Percentiles rank a stretch among this genome's conserved stretches.
phyloP scores from a whole-genome alignment of 164 flowering plant genomes.

The Pachysandra terminalis region DNA sequence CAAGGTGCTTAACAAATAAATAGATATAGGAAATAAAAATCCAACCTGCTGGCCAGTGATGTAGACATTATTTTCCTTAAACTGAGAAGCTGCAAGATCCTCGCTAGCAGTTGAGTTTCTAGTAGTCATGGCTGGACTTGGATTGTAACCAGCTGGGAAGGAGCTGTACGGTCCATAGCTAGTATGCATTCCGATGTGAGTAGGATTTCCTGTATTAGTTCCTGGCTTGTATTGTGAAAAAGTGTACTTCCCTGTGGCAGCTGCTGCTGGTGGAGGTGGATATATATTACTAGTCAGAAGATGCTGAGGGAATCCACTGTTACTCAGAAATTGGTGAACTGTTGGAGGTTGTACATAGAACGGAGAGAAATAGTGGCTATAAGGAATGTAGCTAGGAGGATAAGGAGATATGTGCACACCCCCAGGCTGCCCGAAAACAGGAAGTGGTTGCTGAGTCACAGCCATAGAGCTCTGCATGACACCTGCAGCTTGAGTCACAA shows the following conservation, averaged over 20 bases:
- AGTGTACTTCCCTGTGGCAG: slow-evolving; percentile 57
- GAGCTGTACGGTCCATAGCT: slow-evolving; percentile 68
- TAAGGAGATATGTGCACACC: slow-evolving; percentile 72
- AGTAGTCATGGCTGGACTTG: slow-evolving; percentile 48
- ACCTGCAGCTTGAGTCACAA: slow-evolving; percentile 70
- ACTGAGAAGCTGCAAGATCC: slow-evolving; percentile 58
- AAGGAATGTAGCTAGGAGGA: slow-evolving; percentile 72
- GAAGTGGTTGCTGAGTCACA: slow-evolving; percentile 71
- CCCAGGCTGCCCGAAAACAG: slow-evolving; percentile 71
- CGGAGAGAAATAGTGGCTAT: slow-evolving; percentile 70
- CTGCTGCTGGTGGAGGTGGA: slow-evolving; percentile 44
- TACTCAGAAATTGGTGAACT: slow-evolving; percentile 69
- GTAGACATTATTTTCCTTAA: slow-evolving; percentile 68
- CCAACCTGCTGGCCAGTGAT: slow-evolving; percentile 87
- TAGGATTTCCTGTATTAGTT: slow-evolving; percentile 52
- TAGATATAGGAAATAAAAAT: not conserved
- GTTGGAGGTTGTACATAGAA: slow-evolving; percentile 71
- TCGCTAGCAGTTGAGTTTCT: slow-evolving; percentile 65
- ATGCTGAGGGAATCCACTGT: slow-evolving; percentile 78
- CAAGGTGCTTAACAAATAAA: not conserved
- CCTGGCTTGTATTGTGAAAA: slow-evolving; percentile 70
- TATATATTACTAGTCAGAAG: slow-evolving; percentile 60
- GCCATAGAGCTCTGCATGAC: slow-evolving; percentile 69
- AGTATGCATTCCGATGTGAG: slow-evolving; percentile 53
- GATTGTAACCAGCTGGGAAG: slow-evolving; percentile 56